Evolutionary conservation across 495 filamentous ascomycete species (phyloP), one percentile per base, ranked within the genome.

Genomic region (Pyronema omphalodes): DNA sequence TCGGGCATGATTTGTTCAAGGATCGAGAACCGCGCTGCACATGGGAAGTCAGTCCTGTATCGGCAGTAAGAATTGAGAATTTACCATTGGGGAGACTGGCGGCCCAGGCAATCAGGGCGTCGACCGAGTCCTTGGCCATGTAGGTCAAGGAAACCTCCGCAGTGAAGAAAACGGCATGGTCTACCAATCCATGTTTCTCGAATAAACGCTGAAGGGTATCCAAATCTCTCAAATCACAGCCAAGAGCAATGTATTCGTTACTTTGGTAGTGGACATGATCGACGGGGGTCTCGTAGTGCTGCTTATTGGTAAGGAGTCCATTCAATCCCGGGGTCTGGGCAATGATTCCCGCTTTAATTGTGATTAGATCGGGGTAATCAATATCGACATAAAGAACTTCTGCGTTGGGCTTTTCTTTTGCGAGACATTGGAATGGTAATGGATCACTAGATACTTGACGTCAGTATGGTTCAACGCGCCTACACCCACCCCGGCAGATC

Each of bases 81-180:
- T 63, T 66, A 83, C 83, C 80, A 63, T 82, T 70, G 17, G 76
- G 73, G 45, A 87, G 67, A 11, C 66, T 72, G 39, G 75, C 72
- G 7, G 80, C 78, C 83, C 83, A 91, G 37, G 68, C 60, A 18
- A 94, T 77, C 3, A 94, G 71, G 17, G 70, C 70, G 68, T 93
- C 78, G 36, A 89, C 80, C 18, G 77, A 76, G n/a, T 76, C 68
- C 14, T 74, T 73, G 43, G 86, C 78, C 88, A 94, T 94, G 59
- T 94, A 94, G 1, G 88, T 88, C 35, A 93, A 73, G 5, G 86
- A 93, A 5, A 94, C 88, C 67, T 94, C 89, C 0, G 86, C 87
- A 3, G 83, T 75, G 61, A 86, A 91, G 51, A 94, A 76, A 9
- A 94, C 71, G 8, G 72, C 67, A 55, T 75, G 80, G 3, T 74